phyloP scores from a whole-genome alignment of 352 stramenopile genomes.

The Globisporangium orthogonon region DNA sequence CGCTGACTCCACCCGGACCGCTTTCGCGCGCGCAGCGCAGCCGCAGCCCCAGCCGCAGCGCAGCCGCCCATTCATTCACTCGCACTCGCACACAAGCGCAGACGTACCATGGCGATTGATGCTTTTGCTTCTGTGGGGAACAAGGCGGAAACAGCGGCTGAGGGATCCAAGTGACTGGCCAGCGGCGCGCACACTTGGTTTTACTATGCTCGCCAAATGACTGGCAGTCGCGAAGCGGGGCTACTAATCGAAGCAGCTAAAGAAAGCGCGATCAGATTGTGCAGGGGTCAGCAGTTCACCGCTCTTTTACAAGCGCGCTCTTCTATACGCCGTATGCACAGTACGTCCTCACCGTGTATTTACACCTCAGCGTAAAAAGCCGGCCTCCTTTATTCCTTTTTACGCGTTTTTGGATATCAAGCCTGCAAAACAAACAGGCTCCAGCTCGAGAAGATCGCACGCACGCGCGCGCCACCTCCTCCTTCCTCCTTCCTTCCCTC shows the following conservation, averaged over 20 bases:
- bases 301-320: not conserved
- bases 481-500: not conserved
- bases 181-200: conserved; percentile 38
- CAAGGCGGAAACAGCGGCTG: conserved; percentile 28
- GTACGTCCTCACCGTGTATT: not conserved
- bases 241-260: conserved; percentile 27
- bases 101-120: conserved; percentile 80
- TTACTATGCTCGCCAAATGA: conserved; percentile 72
- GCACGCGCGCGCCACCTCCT: not conserved
- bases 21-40: not conserved
- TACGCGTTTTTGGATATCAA: conserved; percentile 10
- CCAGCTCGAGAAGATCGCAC: not conserved
- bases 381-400: conserved; percentile 4
- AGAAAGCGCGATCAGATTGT: not conserved
- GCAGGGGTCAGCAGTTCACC: not conserved
- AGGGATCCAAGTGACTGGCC: conserved; percentile 21
- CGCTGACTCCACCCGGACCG: too few species aligned
- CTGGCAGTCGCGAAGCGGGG: conserved; percentile 63
- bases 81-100: not conserved
- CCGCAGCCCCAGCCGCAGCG: not conserved
- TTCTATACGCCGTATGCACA: not conserved
- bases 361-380: conserved; percentile 8
- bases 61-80: conserved; percentile 2
- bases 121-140: conserved; percentile 85
- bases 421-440: conserved; percentile 15